Evolutionary conservation across 768 basidiomycete species (phyloP), one percentile per base, ranked within the genome.

Genomic region (Rhizopogon rudus): DNA sequence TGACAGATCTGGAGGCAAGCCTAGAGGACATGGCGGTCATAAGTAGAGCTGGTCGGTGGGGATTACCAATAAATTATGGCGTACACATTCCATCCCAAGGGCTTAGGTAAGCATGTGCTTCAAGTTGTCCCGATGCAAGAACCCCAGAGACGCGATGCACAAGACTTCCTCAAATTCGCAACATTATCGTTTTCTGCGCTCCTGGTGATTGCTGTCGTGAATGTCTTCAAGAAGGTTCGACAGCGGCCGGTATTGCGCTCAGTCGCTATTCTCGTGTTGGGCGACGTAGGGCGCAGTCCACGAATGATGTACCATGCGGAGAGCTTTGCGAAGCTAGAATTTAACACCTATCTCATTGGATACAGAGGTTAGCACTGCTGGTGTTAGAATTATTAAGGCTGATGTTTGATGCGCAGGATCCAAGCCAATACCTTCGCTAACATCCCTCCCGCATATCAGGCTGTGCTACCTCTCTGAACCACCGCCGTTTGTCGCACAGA

Each of bases 271-370:
- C 73, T 98, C 46, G 97, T 99, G 13, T 78, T 99, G 9, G 97
- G 97, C 9, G 97, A 99, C 73, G 84, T 99, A 46, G 97, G 96
- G 1, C 81, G 97, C 55, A 93, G 91, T 67, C 97, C 97, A 10
- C 79, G 97, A 52, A 98, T 98, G 92, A 96, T 98, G 92, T 98
- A 98, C 68, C 97, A 99, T 63, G 88, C 96, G 0, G 84, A 96
- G 67, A 94, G 91, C 65, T 91, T 99, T 66, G 88, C 91, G 40
- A 81, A 86, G 54, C 79, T 84, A 52, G 83, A 79, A 5, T 97
- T 91, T 68, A 73, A 80, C 56, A 93, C 92, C 2, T 82, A 83
- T 61, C 65, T 99, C 16, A 81, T 98, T 53, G 96, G 93, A 14
- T 97, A 97, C 67, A 73, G 76, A 71, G 93, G 96, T 93, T 60